These are phyloP conservation scores for Nigrograna mackinnonii DNA, from an alignment of 2,329 filamentous ascomycete genomes.

Conservation along the genomic window DNA sequence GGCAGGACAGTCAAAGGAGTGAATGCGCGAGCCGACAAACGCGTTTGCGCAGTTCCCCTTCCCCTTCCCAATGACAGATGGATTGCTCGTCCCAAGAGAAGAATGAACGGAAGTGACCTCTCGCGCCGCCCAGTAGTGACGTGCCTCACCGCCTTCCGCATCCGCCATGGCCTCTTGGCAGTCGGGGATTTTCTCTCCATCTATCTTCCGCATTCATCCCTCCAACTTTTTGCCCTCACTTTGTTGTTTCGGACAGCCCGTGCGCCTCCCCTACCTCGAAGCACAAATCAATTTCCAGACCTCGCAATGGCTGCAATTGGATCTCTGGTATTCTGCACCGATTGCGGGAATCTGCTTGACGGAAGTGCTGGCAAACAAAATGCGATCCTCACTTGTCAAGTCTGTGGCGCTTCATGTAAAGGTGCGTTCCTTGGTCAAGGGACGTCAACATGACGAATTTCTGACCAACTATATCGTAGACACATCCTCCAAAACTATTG, in stretches of 20 bases:
- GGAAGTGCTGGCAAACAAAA: slow-evolving; percentile 76
- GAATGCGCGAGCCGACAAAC: too few relatives aligned
- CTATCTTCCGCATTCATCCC: too few relatives aligned
- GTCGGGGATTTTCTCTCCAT: too few relatives aligned
- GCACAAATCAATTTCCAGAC: too few relatives aligned
- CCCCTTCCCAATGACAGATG: too few relatives aligned
- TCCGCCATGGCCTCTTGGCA: background rate
- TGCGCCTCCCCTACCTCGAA: too few relatives aligned
- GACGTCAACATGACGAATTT: background rate
- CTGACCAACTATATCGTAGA: slow-evolving; percentile 14
- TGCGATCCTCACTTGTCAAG: slow-evolving; percentile 77
- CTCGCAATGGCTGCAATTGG: slow-evolving; percentile 81
- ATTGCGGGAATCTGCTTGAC: slow-evolving; percentile 89
- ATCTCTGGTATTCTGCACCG: slow-evolving; percentile 88
- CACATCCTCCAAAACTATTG: slow-evolving; percentile 67
- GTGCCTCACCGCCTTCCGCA: slow-evolving; percentile 1
- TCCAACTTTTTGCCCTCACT: too few relatives aligned
- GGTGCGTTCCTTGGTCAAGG: slow-evolving; percentile 54
- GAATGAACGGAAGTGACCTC: too few relatives aligned
- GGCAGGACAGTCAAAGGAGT: background rate
- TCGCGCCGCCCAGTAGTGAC: background rate
- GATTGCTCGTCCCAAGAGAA: too few relatives aligned
- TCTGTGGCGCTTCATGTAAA: slow-evolving; percentile 84
- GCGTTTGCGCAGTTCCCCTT: too few relatives aligned
- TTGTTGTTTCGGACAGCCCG: too few relatives aligned